Evolutionary conservation across 345 rosid genomes (phyloP).

Genomic region (Gossypium raimondii): DNA sequence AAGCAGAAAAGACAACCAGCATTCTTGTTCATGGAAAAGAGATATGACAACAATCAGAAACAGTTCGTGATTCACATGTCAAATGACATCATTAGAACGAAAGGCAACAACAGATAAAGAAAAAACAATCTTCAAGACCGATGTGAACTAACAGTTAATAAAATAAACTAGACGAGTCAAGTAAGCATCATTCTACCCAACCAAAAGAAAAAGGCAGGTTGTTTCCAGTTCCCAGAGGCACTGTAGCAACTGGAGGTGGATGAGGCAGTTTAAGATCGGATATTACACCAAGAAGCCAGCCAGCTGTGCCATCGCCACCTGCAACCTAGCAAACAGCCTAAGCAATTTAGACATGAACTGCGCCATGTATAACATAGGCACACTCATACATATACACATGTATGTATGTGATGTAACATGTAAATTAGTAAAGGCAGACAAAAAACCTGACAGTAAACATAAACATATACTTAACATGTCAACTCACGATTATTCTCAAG

Average conservation of each 20-base stretch:
- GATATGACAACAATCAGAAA: not conserved
- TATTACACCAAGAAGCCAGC: constrained; percentile 75
- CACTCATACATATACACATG: not conserved
- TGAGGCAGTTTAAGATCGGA: constrained; percentile 65
- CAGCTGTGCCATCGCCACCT: constrained; percentile 76
- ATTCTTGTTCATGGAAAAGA: not conserved
- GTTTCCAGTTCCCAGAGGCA: constrained; percentile 75
- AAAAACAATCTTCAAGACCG: not conserved
- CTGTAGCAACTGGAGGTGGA: constrained; percentile 65
- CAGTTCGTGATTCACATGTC: not conserved
- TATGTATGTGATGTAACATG: not conserved
- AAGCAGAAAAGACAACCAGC: not conserved
- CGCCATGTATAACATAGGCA: not conserved
- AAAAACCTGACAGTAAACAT: not conserved
- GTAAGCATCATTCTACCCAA: constrained; percentile 43
- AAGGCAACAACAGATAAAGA: not conserved
- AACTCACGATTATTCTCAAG: constrained; percentile 62
- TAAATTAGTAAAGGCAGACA: not conserved
- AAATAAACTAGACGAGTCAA: not conserved
- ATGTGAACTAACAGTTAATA: not conserved
- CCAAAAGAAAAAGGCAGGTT: constrained; percentile 77
- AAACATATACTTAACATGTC: not conserved
- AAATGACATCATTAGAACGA: not conserved
- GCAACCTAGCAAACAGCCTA: constrained; percentile 47
- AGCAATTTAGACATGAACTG: not conserved